Conservation (phyloP, 2,329 filamentous ascomycete genomes). For the Amauroascus niger region DNA sequence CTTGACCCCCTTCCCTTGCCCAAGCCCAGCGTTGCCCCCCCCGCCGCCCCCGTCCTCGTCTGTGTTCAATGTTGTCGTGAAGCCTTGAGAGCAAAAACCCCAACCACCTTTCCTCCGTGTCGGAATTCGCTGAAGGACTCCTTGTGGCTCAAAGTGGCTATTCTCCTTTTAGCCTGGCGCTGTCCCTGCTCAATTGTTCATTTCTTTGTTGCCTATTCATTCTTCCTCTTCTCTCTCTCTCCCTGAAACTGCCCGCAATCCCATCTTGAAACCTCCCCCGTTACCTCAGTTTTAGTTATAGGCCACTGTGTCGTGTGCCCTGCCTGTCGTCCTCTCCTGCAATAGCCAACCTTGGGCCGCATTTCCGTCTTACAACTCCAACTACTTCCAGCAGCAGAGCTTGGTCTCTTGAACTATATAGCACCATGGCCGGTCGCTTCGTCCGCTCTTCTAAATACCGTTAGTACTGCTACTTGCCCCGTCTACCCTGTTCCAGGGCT, state of each 20-base stretch:
- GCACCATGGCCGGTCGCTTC: constrained; percentile 58
- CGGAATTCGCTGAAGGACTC: too few relatives aligned
- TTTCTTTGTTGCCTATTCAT: not conserved
- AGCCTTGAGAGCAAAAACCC: too few relatives aligned
- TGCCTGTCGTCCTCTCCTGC: not conserved
- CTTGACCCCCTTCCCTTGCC: too few relatives aligned
- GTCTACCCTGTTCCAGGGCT: not conserved
- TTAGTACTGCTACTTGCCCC: constrained; percentile 35
- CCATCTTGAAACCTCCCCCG: constrained; percentile 1
- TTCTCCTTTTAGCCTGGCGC: too few relatives aligned
- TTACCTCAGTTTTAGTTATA: too few relatives aligned
- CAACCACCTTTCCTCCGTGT: too few relatives aligned
- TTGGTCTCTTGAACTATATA: not conserved
- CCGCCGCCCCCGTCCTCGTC: too few relatives aligned
- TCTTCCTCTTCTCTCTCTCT: not conserved
- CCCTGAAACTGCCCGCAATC: constrained; percentile 1
- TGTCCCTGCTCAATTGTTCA: too few relatives aligned
- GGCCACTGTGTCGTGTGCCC: constrained; percentile 14
- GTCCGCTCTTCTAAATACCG: constrained; percentile 66
- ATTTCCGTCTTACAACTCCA: not conserved
- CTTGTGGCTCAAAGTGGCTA: too few relatives aligned
- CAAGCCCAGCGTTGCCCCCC: too few relatives aligned
- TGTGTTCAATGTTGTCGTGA: too few relatives aligned
- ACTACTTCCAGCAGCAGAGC: not conserved
- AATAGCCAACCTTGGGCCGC: not conserved